These are phyloP conservation scores for Pogostemon cablin DNA, from an alignment of 257 asterid genomes.

Conservation along the genomic window DNA sequence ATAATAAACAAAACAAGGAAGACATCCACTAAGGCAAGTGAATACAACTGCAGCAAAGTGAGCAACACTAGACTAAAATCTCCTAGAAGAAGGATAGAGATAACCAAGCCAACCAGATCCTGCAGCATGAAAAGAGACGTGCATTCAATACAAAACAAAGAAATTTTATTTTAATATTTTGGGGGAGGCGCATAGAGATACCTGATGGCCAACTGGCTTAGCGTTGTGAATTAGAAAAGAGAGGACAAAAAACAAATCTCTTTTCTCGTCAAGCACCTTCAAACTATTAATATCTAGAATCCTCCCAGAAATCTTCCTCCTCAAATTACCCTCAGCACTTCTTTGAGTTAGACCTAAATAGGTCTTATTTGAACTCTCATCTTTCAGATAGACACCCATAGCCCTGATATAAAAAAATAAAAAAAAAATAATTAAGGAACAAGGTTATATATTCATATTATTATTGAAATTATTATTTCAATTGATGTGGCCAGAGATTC, in stretches of 20 bases:
- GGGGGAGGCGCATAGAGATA: slow-evolving; percentile 23
- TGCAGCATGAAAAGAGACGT: slow-evolving; percentile 44
- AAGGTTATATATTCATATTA: not conserved
- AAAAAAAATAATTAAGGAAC: not conserved
- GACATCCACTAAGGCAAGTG: slow-evolving; percentile 82
- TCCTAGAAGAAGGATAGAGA: slow-evolving; percentile 92
- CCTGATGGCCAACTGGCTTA: slow-evolving; percentile 99
- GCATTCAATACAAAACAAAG: slow-evolving; percentile 24
- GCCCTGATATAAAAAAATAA: slow-evolving; percentile 42
- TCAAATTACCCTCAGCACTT: slow-evolving; percentile 48
- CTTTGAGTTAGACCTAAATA: slow-evolving; percentile 42
- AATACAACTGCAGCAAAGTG: slow-evolving; percentile 93
- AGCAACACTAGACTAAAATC: slow-evolving; percentile 98
- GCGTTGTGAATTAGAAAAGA: slow-evolving; percentile 87
- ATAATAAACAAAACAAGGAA: slow-evolving; percentile 83
- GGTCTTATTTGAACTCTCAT: slow-evolving; percentile 51
- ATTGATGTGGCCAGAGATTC: not conserved
- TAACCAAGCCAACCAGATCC: slow-evolving; percentile 98
- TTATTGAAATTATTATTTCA: not conserved
- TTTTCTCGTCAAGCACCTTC: slow-evolving; percentile 81
- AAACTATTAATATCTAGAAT: slow-evolving; percentile 67
- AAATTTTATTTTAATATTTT: not conserved
- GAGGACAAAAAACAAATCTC: slow-evolving; percentile 70
- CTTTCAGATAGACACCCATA: slow-evolving; percentile 39
- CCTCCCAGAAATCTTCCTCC: slow-evolving; percentile 59